Evolutionary conservation across 768 basidiomycete species (phyloP).

Genomic region (Boletus sp.): DNA sequence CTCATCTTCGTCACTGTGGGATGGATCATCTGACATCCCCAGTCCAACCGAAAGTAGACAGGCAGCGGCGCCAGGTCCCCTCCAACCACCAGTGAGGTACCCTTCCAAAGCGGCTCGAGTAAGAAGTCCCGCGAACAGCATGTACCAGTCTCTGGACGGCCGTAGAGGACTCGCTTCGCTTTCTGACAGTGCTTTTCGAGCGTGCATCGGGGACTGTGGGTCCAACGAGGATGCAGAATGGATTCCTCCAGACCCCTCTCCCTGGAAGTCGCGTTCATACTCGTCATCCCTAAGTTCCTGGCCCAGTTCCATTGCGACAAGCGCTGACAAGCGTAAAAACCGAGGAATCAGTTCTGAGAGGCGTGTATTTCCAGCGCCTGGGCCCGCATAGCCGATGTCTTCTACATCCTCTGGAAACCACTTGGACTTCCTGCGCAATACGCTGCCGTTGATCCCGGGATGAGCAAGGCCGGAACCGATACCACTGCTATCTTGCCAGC

Average conservation of each 20-base stretch:
- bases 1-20: constrained; percentile 34
- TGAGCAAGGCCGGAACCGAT: constrained; percentile 68
- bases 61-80: constrained; percentile 65
- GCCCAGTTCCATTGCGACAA: constrained; percentile 76
- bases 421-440: constrained; percentile 49
- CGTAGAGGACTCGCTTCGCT: constrained; percentile 51
- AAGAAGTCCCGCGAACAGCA: constrained; percentile 70
- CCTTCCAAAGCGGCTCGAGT: constrained; percentile 86
- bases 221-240: constrained; percentile 10
- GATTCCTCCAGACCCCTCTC: constrained; percentile 22
- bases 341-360: constrained; percentile 64
- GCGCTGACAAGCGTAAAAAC: constrained; percentile 75
- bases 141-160: constrained; percentile 80
- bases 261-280: constrained; percentile 37
- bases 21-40: constrained; percentile 37
- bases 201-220: constrained; percentile 8
- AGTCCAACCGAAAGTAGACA: constrained; percentile 73
- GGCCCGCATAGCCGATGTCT: constrained; percentile 21
- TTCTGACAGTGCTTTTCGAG: constrained; percentile 31
- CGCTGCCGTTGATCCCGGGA: constrained; percentile 55
- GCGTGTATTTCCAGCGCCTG: constrained; percentile 60
- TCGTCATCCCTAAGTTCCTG: constrained; percentile 62
- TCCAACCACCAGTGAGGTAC: constrained; percentile 81
- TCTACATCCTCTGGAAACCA: constrained; percentile 26
- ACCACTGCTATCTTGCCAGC: constrained; percentile 75